Evolutionary conservation across 2,329 filamentous ascomycete genomes (phyloP), one percentile per base, ranked within the genome.

Genomic region (Cladosporium sp.): DNA sequence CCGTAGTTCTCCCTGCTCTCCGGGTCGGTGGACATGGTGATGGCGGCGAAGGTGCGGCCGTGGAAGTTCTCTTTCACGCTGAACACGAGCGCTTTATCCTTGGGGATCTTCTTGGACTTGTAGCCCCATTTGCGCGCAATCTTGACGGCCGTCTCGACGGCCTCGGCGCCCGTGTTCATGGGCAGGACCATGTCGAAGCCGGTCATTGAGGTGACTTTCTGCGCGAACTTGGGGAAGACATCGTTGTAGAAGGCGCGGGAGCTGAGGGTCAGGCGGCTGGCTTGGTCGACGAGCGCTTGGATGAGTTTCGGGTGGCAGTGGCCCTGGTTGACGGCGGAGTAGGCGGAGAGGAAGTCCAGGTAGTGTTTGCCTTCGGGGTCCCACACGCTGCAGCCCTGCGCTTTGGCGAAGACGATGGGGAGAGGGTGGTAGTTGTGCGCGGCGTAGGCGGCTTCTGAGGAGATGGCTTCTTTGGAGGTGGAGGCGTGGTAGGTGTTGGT

Each of bases 351-450:
- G 74, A 96, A 99, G 75, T 99, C 93, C 63, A 97, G 84, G 72
- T 99, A 97, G 70, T 96, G 85, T 62, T 85, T 88, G 66, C 65
- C 66, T 76, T 99, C 93, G 15, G 93, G 93, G 67, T 99, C 93
- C 92, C 93, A 99, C 52, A 97, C 93, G 54, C 87, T 85, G 65
- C 86, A 86, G 43, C 92, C 93, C 62, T 85, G 80, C 37, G 90
- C 93, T 58, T 84, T 83, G 51, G 92, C 80, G 71, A 97, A 96
- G 66, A 96, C 93, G 54, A 99, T 85, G 36, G 93, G 93, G 2
- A 99, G 82, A 13, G 93, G 93, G 72, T 97, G 91, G 79, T 99
- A 99, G 78, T 99, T 99, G 82, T 99, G 93, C 43, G 93, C 93
- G 43, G 93, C 93, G 70, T 82, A 92, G 67, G 88, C 77, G 64